Percentiles rank a stretch among this genome's conserved stretches.
Evolutionary conservation across 192 early-diverging fungal species (phyloP).

Genomic region (Allomyces macrogynus): DNA sequence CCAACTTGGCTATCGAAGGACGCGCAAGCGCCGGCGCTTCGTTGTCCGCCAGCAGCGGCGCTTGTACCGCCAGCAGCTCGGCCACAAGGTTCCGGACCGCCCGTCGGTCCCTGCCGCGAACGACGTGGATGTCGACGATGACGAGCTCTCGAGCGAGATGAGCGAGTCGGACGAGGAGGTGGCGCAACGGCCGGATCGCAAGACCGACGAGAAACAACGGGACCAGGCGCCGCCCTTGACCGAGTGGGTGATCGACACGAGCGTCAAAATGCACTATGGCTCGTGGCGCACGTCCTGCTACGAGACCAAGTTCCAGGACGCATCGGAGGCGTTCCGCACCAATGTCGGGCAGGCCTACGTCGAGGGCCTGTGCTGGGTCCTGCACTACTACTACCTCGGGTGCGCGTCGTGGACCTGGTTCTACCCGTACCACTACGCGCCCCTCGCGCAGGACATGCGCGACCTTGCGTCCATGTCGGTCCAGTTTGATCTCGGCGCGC

Average conservation of each 20-base stretch:
- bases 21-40: too few relatives aligned
- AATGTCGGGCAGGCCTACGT: slow-evolving; percentile 55
- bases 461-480: slow-evolving; percentile 52
- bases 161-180: slow-evolving; percentile 15
- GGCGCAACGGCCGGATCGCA: slow-evolving; percentile 9
- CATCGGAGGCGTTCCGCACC: slow-evolving; percentile 3
- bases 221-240: slow-evolving; percentile 13
- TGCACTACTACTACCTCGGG: slow-evolving; percentile 85
- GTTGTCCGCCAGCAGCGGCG: not conserved
- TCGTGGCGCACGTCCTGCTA: slow-evolving; percentile 43
- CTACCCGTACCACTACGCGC: slow-evolving; percentile 94
- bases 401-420: slow-evolving; percentile 95
- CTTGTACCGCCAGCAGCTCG: not conserved
- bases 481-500: slow-evolving; percentile 60
- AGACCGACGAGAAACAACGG: slow-evolving; percentile 29
- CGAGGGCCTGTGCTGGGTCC: slow-evolving; percentile 91
- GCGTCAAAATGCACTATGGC: slow-evolving; percentile 15
- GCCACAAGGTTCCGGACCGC: too few relatives aligned
- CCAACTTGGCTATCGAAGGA: too few relatives aligned
- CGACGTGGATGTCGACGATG: slow-evolving; percentile 14
- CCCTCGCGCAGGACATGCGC: slow-evolving; percentile 59
- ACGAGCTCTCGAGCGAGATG: slow-evolving; percentile 31
- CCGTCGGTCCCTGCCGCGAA: not conserved
- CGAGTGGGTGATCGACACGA: slow-evolving; percentile 7
- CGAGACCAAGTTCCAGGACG: slow-evolving; percentile 9